phyloP scores from a whole-genome alignment of 345 rosid species.

The Raphanus raphanistrum region DNA sequence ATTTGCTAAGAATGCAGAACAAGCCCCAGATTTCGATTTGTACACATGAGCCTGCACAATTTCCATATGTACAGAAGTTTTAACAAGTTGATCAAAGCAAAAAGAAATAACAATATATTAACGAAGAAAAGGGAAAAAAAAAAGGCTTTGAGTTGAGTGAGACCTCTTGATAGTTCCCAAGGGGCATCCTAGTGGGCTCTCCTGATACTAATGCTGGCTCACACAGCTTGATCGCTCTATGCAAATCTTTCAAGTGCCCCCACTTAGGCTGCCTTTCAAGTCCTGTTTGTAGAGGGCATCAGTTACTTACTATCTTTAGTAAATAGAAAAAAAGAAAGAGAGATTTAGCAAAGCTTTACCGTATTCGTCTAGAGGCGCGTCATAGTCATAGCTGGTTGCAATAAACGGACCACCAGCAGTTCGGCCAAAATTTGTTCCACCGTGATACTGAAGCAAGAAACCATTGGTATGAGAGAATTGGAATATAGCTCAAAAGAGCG shows the following conservation, averaged over 20 bases:
- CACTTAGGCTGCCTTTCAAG: slow-evolving; percentile 92
- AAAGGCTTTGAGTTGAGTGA: slow-evolving; percentile 9
- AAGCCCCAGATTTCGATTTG: slow-evolving; percentile 72
- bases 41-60: slow-evolving; percentile 78
- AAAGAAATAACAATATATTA: background rate
- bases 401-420: slow-evolving; percentile 99
- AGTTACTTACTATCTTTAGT: background rate
- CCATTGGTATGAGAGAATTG: background rate
- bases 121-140: background rate
- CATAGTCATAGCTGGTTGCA: slow-evolving; percentile 96
- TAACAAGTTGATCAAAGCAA: slow-evolving; percentile 5
- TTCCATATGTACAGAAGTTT: background rate
- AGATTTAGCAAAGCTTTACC: slow-evolving; percentile 51
- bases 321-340: background rate
- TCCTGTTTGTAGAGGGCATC: slow-evolving; percentile 47
- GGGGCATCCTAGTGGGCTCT: slow-evolving; percentile 57
- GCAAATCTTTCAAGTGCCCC: slow-evolving; percentile 99
- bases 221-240: slow-evolving; percentile 84
- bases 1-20: slow-evolving; percentile 96
- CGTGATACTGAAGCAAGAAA: slow-evolving; percentile 66
- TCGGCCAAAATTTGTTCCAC: slow-evolving; percentile 98
- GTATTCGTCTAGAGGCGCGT: slow-evolving; percentile 95
- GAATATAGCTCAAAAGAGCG: slow-evolving; percentile 8
- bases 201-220: slow-evolving; percentile 86
- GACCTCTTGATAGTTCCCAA: slow-evolving; percentile 94